A percentile compares a stretch with the other conserved stretches of the same genome.
These are phyloP conservation scores for Globisporangium megalacanthum DNA, from an alignment of 352 stramenopile species.

Conservation along the genomic window DNA sequence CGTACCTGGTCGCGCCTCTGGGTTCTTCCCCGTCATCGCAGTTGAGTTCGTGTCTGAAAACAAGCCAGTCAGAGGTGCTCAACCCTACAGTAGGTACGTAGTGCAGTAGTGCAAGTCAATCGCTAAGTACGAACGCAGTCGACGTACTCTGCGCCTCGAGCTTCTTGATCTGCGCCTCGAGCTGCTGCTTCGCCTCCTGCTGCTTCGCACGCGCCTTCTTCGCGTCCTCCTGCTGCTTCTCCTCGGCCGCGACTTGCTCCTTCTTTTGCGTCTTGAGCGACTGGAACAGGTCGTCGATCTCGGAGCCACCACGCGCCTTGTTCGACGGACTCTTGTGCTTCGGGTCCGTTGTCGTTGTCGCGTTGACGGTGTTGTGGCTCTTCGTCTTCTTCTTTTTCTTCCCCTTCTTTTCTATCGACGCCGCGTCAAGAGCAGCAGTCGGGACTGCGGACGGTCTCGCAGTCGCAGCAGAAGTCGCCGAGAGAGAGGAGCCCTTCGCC, in stretches of 20 bases:
- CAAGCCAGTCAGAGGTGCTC: not conserved
- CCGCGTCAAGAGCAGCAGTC: not conserved
- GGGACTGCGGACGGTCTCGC: not conserved
- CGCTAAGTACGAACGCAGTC: not conserved
- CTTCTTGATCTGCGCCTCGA: slow-evolving; percentile 78
- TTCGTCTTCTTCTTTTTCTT: slow-evolving; percentile 70
- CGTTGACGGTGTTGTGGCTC: slow-evolving; percentile 15
- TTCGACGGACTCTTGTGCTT: not conserved
- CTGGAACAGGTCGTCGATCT: slow-evolving; percentile 80
- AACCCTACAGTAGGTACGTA: not conserved
- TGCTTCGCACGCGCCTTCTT: slow-evolving; percentile 31
- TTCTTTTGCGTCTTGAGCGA: slow-evolving; percentile 74
- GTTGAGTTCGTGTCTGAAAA: slow-evolving; percentile 74
- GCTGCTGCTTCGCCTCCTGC: slow-evolving; percentile 53
- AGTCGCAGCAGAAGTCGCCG: not conserved
- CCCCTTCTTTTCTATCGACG: slow-evolving; percentile 16
- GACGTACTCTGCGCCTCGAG: slow-evolving; percentile 71
- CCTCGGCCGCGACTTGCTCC: slow-evolving; percentile 45
- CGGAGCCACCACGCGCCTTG: slow-evolving; percentile 18
- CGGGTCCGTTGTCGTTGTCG: not conserved
- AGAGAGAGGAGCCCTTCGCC: too few species aligned
- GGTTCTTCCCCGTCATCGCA: slow-evolving; percentile 47
- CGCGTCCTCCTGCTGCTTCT: slow-evolving; percentile 48
- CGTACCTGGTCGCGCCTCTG: slow-evolving; percentile 68
- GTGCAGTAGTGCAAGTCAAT: not conserved